These are phyloP conservation scores for Pseudotsuga menziesii DNA, from an alignment of 75 land plant genomes.

Conservation along the genomic window DNA sequence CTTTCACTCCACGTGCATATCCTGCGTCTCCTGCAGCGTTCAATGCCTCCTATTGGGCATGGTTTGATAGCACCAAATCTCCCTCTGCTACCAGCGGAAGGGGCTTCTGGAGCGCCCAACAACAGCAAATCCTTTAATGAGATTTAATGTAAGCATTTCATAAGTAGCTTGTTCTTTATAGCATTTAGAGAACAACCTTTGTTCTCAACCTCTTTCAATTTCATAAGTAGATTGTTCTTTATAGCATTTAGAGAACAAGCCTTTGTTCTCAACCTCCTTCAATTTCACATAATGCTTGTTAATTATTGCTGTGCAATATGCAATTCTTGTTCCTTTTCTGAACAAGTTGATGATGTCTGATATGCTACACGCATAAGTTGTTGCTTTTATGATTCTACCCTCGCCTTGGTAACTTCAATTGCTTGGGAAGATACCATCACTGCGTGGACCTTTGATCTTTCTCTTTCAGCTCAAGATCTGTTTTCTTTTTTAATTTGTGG, in stretches of 20 bases:
- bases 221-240: too few species aligned
- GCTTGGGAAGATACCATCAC: constrained; percentile 1
- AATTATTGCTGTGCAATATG: constrained; percentile 11
- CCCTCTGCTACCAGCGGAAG: constrained; percentile 23
- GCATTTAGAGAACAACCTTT: constrained; percentile 1
- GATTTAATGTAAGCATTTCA: too few species aligned
- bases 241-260: too few species aligned
- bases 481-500: neutral
- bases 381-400: neutral
- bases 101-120: constrained; percentile 11
- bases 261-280: too few species aligned
- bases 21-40: constrained; percentile 13
- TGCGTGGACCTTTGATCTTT: constrained; percentile 12
- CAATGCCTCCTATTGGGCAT: constrained; percentile 17
- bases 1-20: constrained; percentile 22
- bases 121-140: too few species aligned
- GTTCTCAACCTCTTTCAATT: constrained; percentile 15
- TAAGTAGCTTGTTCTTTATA: neutral
- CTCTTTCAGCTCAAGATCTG: constrained; percentile 3
- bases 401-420: neutral
- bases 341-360: constrained; percentile 5
- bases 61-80: constrained; percentile 16
- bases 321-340: constrained; percentile 6
- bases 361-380: constrained; percentile 4
- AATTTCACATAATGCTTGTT: constrained; percentile 11